Evolutionary conservation across 192 early-diverging fungal genomes (phyloP).

Genomic region (Coemansia sp.): DNA sequence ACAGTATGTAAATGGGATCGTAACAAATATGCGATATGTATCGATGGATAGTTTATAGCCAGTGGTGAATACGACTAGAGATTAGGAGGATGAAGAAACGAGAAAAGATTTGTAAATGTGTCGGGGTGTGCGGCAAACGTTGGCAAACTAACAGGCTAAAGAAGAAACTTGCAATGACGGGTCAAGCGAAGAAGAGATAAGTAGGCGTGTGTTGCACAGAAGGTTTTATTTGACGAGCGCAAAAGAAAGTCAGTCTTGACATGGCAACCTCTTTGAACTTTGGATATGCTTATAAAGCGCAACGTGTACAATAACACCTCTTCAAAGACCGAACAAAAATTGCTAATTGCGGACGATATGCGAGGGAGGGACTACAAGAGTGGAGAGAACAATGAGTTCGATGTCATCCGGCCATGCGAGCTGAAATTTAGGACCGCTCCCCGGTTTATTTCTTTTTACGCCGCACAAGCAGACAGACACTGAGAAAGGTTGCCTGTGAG

Average conservation of each 20-base stretch:
- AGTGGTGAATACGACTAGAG: not conserved
- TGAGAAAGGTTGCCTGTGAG: too few species aligned
- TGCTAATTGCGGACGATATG: not conserved
- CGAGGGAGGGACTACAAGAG: conserved; percentile 14
- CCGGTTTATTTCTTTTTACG: conserved; percentile 5
- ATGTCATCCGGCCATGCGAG: not conserved
- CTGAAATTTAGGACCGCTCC: conserved; percentile 3
- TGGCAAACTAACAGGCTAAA: too few species aligned
- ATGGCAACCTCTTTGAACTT: not conserved
- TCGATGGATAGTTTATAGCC: not conserved
- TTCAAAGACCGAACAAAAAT: not conserved
- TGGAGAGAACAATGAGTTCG: conserved; percentile 19
- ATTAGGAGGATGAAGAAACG: not conserved
- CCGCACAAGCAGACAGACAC: not conserved
- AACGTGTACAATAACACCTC: conserved; percentile 1
- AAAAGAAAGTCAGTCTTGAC: too few species aligned
- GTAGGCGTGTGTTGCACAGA: too few species aligned
- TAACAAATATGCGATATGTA: too few species aligned
- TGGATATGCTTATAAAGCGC: conserved; percentile 6
- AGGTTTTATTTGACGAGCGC: too few species aligned
- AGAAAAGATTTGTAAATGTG: not conserved
- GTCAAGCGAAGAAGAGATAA: too few species aligned
- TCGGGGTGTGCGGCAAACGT: too few species aligned
- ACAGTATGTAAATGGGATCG: too few species aligned
- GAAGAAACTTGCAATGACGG: too few species aligned